phyloP scores from a whole-genome alignment of 2,329 filamentous ascomycete genomes.

The Canariomyces notabilis region DNA sequence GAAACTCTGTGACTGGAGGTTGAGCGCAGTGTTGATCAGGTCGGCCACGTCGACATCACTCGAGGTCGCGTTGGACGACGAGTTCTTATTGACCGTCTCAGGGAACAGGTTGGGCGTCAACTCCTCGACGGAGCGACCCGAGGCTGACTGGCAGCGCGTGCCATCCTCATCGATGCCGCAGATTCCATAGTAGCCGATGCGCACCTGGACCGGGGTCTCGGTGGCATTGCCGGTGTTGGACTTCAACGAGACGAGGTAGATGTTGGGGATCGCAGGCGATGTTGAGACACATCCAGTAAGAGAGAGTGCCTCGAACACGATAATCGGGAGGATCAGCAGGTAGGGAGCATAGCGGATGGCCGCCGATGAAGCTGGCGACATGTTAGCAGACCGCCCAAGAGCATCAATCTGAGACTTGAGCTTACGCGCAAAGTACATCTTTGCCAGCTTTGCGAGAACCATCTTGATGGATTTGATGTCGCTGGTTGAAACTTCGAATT shows the following conservation, averaged over 20 bases:
- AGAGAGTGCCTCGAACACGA: constrained; percentile 22
- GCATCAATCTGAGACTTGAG: not conserved
- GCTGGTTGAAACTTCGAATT: not conserved
- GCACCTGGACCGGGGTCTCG: constrained; percentile 15
- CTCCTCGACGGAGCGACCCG: constrained; percentile 11
- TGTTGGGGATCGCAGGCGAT: constrained; percentile 23
- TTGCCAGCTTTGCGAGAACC: constrained; percentile 12
- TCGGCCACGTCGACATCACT: constrained; percentile 9
- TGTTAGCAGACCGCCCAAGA: constrained; percentile 4
- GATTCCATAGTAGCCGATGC: constrained; percentile 27
- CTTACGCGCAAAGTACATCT: constrained; percentile 18
- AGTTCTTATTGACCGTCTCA: constrained; percentile 5
- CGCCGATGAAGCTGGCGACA: constrained; percentile 1
- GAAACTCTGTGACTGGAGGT: constrained; percentile 23
- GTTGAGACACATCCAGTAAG: constrained; percentile 25
- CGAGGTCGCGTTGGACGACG: not conserved
- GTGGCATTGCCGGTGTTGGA: constrained; percentile 18
- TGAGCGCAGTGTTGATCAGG: constrained; percentile 21
- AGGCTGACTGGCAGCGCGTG: constrained; percentile 20
- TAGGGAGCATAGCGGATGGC: constrained; percentile 13
- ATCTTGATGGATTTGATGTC: constrained; percentile 13
- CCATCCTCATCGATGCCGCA: constrained; percentile 21
- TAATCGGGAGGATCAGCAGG: constrained; percentile 21
- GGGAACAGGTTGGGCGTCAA: constrained; percentile 22
- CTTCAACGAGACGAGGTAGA: constrained; percentile 25